phyloP scores from a whole-genome alignment of 2,329 filamentous ascomycete genomes.

The Epichloe sibirici region DNA sequence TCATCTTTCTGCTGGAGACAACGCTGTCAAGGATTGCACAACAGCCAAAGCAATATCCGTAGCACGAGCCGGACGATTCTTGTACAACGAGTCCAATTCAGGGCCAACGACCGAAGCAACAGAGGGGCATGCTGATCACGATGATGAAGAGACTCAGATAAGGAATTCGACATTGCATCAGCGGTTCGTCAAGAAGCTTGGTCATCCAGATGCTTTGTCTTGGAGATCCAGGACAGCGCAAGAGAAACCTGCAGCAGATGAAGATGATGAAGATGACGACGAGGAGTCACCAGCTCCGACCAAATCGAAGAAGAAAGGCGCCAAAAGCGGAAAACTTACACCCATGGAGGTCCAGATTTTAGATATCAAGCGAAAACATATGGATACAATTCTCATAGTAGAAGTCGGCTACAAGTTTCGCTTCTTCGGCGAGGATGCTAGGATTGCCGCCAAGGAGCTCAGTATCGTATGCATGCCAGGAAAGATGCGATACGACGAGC shows the following conservation, averaged over 20 bases:
- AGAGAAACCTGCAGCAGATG: conserved; percentile 42
- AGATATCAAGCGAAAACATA: conserved; percentile 83
- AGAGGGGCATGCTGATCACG: conserved; percentile 33
- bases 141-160: conserved; percentile 39
- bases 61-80: conserved; percentile 38
- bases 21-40: not conserved
- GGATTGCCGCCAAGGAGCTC: conserved; percentile 76
- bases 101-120: conserved; percentile 23
- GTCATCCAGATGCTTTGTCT: conserved; percentile 69
- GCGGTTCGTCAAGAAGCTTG: conserved; percentile 83
- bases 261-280: conserved; percentile 41
- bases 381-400: conserved; percentile 81
- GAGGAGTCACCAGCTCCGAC: conserved; percentile 29
- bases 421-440: conserved; percentile 92
- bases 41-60: conserved; percentile 6
- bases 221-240: conserved; percentile 46
- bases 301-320: conserved; percentile 53
- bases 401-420: conserved; percentile 98
- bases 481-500: conserved; percentile 88
- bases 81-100: conserved; percentile 35
- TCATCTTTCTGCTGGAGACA: conserved; percentile 19
- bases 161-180: conserved; percentile 63
- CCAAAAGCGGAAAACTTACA: conserved; percentile 69
- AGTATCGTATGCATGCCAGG: conserved; percentile 95
- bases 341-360: conserved; percentile 90